Base-by-base conservation (phyloP, 2,329 filamentous ascomycete species). In the Nemania bipapillata region DNA sequence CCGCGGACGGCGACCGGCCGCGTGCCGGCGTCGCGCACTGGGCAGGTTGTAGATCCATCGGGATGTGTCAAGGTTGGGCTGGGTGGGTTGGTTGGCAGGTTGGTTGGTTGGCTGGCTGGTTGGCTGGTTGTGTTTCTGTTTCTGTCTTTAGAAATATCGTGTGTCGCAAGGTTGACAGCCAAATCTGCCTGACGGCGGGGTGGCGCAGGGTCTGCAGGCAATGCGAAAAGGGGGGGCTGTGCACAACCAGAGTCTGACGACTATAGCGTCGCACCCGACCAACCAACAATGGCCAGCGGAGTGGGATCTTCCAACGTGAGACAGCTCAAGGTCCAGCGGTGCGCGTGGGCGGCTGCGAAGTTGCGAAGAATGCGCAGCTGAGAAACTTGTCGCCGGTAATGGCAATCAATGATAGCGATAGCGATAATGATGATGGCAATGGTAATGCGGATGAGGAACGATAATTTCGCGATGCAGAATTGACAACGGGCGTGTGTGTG, bases 1-100 rank as follows among this genome's bases (percentile, higher is more conserved):
- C 84, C 77, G 84, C 83, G 76, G 89, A 90, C 73, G 86, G 87
- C 74, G 89, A 90, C 77, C 88, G 88, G 78, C 87, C 87, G 78
- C 86, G 76, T 75, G 77, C 75, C 76, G 80, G 77, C 71, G 72
- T 73, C 68, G 69, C 71, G 68, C 67, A 65, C 65, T 74, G 75
- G 59, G 70, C 64, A 73, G 73, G 73, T 77, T 86, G 84, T 79
- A 84, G 82, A 81, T 88, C 86, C 85, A 87, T 87, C 49, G 61
- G 57, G 30, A 30, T 37, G n/a, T 26, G 17, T 17, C 8, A 32
- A 26, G 20, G 50, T 54, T 32, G 28, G 50, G 50, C 4, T 17
- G 12, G 26, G 24, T 56, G 49, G 32, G 7, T 53, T 24, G 49
- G n/a, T n/a, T n/a, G n/a, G n/a, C n/a, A n/a, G n/a, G n/a, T n/a